Base-by-base conservation (phyloP, 169 alveolate species). In the Neospora caninum region DNA sequence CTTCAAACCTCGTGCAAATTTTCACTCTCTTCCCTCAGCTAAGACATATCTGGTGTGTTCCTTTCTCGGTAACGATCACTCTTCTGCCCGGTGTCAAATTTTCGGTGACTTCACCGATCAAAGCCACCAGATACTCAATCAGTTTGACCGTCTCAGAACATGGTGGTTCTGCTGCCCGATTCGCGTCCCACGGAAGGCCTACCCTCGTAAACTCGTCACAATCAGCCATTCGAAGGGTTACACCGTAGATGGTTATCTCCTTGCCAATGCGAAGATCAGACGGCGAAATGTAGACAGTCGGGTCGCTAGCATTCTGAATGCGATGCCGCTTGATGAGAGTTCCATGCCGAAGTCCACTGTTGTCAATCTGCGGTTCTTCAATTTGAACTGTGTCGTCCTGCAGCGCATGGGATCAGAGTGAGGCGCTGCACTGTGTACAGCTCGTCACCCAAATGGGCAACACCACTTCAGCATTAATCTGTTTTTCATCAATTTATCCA, bases 291-390 rank as follows among this genome's bases (percentile, higher is more conserved):
- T 95, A 95, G 88, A 82, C 82, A 31, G 94, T 96, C 38, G 96
- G 91, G 0, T 96, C 96, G 93, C 94, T 97, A 36, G 94, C 92
- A 80, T 95, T 96, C 13, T 96, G 95, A 0, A 98, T 97, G 88
- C 96, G 94, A 88, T 97, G 97, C 87, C 98, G 95, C 95, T 95
- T 96, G n/a, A 98, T 93, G 88, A 97, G 96, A 7, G 96, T 96
- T 39, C 99, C 99, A 53, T 97, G 96, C 22, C 97, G 98, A 73
- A 97, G 96, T 82, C 99, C 98, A 84, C 97, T 93, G 94, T 97
- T 98, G 92, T 95, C 97, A 92, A 96, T 94, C 83, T 96, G 96
- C 9, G 98, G 97, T 94, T 98, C 98, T 83, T 88, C 96, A 10
- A 98, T 96, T 39, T 91, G 95, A 53, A 98, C 83, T 0, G 98